phyloP scores from a whole-genome alignment of 345 rosid species.

The Passiflora organensis region DNA sequence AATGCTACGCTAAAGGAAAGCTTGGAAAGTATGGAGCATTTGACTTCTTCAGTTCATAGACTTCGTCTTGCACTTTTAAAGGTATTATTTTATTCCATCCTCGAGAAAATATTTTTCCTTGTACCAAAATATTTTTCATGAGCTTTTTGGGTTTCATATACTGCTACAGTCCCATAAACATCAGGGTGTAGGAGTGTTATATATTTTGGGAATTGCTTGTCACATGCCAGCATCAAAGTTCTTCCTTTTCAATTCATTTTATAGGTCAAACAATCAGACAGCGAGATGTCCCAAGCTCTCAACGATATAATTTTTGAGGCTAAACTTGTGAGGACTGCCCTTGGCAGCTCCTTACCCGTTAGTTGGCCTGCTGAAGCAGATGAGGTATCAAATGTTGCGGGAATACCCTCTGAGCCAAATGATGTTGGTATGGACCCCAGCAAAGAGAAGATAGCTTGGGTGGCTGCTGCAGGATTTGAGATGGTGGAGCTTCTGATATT shows the following conservation, averaged over 20 bases:
- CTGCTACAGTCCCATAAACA: too few relatives aligned
- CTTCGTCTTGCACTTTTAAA: constrained; percentile 71
- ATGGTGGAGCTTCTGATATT: constrained; percentile 92
- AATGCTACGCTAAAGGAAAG: constrained; percentile 85
- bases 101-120: not conserved
- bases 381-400: constrained; percentile 32
- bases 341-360: constrained; percentile 76
- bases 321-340: constrained; percentile 78
- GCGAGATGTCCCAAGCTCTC: constrained; percentile 37
- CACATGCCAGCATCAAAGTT: constrained; percentile 4
- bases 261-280: constrained; percentile 54
- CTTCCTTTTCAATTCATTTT: constrained; percentile 9
- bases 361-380: constrained; percentile 88
- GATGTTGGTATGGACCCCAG: constrained; percentile 25
- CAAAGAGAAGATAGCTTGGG: constrained; percentile 54
- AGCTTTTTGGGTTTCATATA: not conserved
- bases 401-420: constrained; percentile 7
- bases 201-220: not conserved
- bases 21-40: constrained; percentile 75
- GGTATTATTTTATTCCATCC: constrained; percentile 33
- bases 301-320: constrained; percentile 63
- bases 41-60: constrained; percentile 68
- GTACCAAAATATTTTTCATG: not conserved
- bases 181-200: not conserved
- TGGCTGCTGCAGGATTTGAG: constrained; percentile 91